These are phyloP conservation scores for Wallacemonas sp. DNA, from an alignment of 208 protist species.

Conservation along the genomic window DNA sequence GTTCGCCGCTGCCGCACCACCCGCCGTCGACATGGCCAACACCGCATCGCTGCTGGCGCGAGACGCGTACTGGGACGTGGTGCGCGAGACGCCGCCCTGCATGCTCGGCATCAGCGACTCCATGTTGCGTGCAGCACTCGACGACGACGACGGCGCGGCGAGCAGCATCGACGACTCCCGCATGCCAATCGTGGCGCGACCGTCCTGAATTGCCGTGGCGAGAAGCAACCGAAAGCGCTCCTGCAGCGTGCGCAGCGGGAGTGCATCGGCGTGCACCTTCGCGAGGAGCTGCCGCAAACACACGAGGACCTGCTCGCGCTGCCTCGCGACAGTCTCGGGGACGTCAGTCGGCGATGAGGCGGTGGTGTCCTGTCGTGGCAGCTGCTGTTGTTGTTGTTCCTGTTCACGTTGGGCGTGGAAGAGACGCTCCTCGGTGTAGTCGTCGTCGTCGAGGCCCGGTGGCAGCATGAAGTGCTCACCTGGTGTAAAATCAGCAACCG, in stretches of 20 bases:
- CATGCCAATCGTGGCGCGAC: not conserved
- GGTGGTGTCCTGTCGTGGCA: not conserved
- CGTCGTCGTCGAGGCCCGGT: conserved; percentile 50
- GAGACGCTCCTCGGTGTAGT: conserved; percentile 43
- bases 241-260: conserved; percentile 41
- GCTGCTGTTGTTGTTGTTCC: conserved; percentile 13
- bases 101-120: conserved; percentile 8
- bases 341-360: not conserved
- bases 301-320: conserved; percentile 11
- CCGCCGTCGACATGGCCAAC: not conserved
- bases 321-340: not conserved
- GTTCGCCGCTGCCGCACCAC: not conserved
- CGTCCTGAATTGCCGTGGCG: not conserved
- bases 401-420: conserved; percentile 25
- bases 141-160: not conserved
- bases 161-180: not conserved
- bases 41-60: too few species aligned
- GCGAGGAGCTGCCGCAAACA: conserved; percentile 38
- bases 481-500: not conserved
- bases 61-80: too few species aligned
- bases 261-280: conserved; percentile 48
- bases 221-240: conserved; percentile 25
- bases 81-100: not conserved
- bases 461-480: conserved; percentile 27
- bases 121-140: not conserved